Evolutionary conservation across 371 early-diverging fungal genomes (phyloP), one percentile per base, ranked within the genome.

Genomic region (Rhizoclosmatium hyalinum): DNA sequence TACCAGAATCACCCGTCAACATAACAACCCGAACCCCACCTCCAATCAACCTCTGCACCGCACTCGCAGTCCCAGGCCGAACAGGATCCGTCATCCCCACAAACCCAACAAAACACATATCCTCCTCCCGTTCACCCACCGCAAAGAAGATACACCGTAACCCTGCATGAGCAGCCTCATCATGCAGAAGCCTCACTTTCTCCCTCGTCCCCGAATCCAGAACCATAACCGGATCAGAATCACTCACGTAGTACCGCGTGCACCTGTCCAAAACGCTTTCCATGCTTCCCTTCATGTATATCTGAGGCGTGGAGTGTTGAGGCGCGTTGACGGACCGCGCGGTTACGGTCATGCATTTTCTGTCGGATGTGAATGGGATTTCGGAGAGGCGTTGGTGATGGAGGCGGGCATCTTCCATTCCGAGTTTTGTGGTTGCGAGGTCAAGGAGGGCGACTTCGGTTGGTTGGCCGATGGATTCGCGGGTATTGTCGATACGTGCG

Each of bases 1-100:
- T 77, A 92, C 91, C 89, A 6, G 94, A 91, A 82, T 96, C 95
- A 70, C 95, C 97, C 1, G 96, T 95, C 56, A 95, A 94, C 94
- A 96, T 95, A 3, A 92, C 89, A 2, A 95, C 88, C 32, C 75
- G 50, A 14, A 96, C 93, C 24, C 94, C 93, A 63, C 93, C 91
- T n/a, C 85, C 81, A 6, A 90, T 75, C 21, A 94, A 80, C 42
- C 81, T 79, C 0, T 84, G 80, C 19, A 95, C 88, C 1, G 92
- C 88, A 3, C 90, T 88, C 14, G 86, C 82, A 3, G 94, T 91
- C 39, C 92, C 91, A 39, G 88, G 88, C 41, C 95, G 84, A 63
- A 94, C 95, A 3, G 95, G 95, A 82, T 95, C 97, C 68, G 91
- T 88, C 80, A 96, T 92, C 3, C 91, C 94, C 8, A 94, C 88